Base-by-base conservation (phyloP, 306 rosid genomes). In the Neltuma alba region DNA sequence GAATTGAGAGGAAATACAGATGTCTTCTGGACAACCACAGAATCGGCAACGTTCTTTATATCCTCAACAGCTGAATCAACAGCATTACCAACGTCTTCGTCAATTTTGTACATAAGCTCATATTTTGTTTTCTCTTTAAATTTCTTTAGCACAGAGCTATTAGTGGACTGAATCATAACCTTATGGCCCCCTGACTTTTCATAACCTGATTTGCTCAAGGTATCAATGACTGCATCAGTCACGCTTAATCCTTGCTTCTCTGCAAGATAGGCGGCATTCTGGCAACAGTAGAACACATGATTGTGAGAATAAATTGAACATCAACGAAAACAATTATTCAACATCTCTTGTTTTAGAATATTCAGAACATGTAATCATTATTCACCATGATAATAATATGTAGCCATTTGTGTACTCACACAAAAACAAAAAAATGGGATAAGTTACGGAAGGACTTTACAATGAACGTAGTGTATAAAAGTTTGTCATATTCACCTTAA, bases 201-300 rank as follows among this genome's bases (percentile, higher is more conserved):
- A 76, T 90, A 90, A 72, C 96, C 91, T 82, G 98, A 88, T 82
- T 86, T 86, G 44, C 82, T 85, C 83, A 96, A 85, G 58, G 89
- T 84, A n/a, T 27, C 44, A 9, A 82, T 71, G 78, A 93, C 94
- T 44, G 80, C 83, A 85, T 90, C 87, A 10, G 76, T 81, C 79
- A 96, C 89, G 83, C 87, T 42, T 72, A 96, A 72, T 40, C 85
- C 75, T 76, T 82, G 79, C 25, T 83, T 42, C 65, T 75, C 72
- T 2, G 92, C 94, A 74, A 96, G 97, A 83, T 93, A 96, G 38
- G 91, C 84, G 8, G 99, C 99, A 83, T 88, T 7, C 99, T 93
- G 97, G 82, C 55, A 83, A 76, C 69, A 76, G 72, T 63, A 57
- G 28, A 88, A 62, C 38, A 52, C 65, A 36, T 63, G 2, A 74